Percentiles rank a stretch among this genome's conserved stretches.
phyloP scores from a whole-genome alignment of 768 basidiomycete genomes.

The Tylopilus intermedius region DNA sequence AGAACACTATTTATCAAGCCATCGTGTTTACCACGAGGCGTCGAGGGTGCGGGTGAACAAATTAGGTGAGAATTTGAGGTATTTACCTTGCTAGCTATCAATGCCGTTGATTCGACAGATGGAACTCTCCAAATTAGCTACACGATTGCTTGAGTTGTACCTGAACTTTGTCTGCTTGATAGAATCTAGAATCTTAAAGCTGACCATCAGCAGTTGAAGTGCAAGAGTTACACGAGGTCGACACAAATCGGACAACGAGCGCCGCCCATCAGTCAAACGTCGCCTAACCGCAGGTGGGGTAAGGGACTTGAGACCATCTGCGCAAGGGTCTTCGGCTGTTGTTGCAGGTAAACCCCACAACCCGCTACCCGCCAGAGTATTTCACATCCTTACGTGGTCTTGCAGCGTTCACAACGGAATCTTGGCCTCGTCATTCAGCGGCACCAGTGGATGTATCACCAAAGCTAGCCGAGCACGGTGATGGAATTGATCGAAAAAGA shows the following conservation, averaged over 20 bases:
- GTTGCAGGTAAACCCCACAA: conserved; percentile 12
- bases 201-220: conserved; percentile 11
- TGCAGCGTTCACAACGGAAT: neutral
- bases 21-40: conserved; percentile 33
- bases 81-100: conserved; percentile 11
- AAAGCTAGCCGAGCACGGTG: conserved; percentile 15
- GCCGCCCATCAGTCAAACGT: conserved; percentile 13
- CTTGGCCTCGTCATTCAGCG: neutral
- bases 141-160: neutral
- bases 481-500: conserved; percentile 7
- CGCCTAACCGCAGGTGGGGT: conserved; percentile 15
- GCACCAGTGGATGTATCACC: conserved; percentile 3
- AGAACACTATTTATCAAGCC: conserved; percentile 18
- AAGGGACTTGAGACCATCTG: conserved; percentile 7
- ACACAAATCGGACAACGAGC: conserved; percentile 13
- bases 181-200: conserved; percentile 7
- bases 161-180: conserved; percentile 11
- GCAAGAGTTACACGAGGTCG: conserved; percentile 21
- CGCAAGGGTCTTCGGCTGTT: conserved; percentile 16
- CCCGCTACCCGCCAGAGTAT: neutral
- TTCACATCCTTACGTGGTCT: conserved; percentile 11
- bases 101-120: conserved; percentile 5
- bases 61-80: conserved; percentile 12
- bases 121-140: conserved; percentile 1
- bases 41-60: conserved; percentile 13